Evolutionary conservation across 179 eudicot species (phyloP), one percentile per base, ranked within the genome.

Genomic region (Silene coronaria): DNA sequence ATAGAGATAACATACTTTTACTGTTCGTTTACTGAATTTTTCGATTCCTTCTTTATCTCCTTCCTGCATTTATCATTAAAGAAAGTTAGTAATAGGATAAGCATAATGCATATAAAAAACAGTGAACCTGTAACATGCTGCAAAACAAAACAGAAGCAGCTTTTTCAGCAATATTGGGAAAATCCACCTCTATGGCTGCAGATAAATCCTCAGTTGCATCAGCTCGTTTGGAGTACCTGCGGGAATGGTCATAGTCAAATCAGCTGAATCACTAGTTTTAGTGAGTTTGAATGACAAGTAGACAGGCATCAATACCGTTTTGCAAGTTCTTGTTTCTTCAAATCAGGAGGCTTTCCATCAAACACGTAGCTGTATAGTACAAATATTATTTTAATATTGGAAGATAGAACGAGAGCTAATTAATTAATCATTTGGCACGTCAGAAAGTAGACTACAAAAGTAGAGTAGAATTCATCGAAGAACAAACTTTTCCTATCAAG

Each of bases 321-420:
- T 26, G 97, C 97, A 85, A 95, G 93, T 87, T 95, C 99, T 86
- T 92, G 92, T 73, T 89, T 91, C 91, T 95, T 95, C 87, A 95
- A 77, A 71, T 91, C 97, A 46, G 99, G 99, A 61, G 99, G 99
- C 80, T 86, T 73, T 27, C 99, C 99, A 80, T 95, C 99, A 72
- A 95, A 95, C 48, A 95, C 99, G 77, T 92, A 95, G 16, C 99
- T 95, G 80, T 19, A 68, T 24, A 22, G 79, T 63, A 46, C 77
- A 12, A 64, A 21, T 1, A 51, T 30, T 27, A 72, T 70, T 57
- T 45, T 69, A 65, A 63, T 38, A 30, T 42, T 46, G 73, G 60
- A 57, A 11, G 55, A 28, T n/a, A 75, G 30, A 59, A 58, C 65
- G n/a, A 67, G 34, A 34, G 16, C 4, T 34, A 53, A 42, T 27